Evolutionary conservation across 768 basidiomycete genomes (phyloP), one percentile per base, ranked within the genome.

Genomic region (Gymnopilus dilepis): DNA sequence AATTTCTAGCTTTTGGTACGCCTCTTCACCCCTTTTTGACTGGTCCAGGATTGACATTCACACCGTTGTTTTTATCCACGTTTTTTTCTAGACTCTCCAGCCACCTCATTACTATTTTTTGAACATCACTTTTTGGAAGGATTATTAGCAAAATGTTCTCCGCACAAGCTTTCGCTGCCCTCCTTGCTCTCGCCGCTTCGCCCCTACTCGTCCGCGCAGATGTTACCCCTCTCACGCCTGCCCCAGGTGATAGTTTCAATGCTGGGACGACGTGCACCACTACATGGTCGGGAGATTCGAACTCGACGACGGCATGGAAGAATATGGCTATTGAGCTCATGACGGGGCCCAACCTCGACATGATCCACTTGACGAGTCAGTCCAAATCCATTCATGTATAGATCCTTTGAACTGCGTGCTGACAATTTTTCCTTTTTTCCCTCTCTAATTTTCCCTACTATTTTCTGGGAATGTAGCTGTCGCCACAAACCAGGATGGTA

Each of bases 291-390:
- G 80, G 77, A 6, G 91, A 92, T 68, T 59, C 74, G 5, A 60
- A 63, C 26, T 79, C 77, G 2, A 81, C 82, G 13, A 86, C 86
- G 21, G 65, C 62, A 15, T 95, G 93, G 93, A 86, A 83, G 70
- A 72, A 77, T 61, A 92, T 90, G 86, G 75, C 80, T 63, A 90
- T 95, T 59, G 78, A 92, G 71, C 83, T 94, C 72, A 94, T 92
- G 91, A 87, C 89, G 0, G 93, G 92, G 4, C 70, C 81, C 69
- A 94, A 95, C 76, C 74, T 81, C 53, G 63, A 80, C 38, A 94
- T 94, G 91, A 69, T 85, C 40, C 83, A 80, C 66, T 64, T 94
- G 59, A 84, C 86, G 12, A 86, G 90, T 92, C 64, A 61, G 87
- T 78, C 31, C 26, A 1, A 17, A 42, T 56, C 17, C 21, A 5